Conservation (phyloP, 768 basidiomycete species). For the Phallus indusiatus region DNA sequence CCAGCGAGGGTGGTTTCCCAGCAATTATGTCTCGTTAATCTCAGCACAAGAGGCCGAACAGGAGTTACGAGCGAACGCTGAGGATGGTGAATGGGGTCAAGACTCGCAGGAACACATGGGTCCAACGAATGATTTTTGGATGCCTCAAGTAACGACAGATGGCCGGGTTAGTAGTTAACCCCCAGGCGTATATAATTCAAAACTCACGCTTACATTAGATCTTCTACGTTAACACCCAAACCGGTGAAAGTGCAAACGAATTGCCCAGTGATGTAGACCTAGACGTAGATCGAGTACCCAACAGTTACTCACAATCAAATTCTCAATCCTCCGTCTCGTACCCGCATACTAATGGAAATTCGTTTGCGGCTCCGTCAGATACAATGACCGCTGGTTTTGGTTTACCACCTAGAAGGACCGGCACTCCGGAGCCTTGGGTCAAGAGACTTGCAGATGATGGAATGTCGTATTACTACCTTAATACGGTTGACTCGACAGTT, state of each 20-base stretch:
- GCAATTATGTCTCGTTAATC: constrained; percentile 82
- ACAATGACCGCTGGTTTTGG: constrained; percentile 46
- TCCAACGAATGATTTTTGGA: constrained; percentile 28
- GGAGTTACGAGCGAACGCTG: background rate
- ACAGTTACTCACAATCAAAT: constrained; percentile 12
- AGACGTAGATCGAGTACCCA: constrained; percentile 8
- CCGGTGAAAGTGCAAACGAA: constrained; percentile 23
- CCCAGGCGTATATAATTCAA: background rate
- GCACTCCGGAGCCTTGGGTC: constrained; percentile 77
- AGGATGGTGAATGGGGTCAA: constrained; percentile 1
- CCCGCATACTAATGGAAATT: constrained; percentile 46
- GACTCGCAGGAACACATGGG: constrained; percentile 3
- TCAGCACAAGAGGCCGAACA: constrained; percentile 72
- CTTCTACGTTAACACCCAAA: constrained; percentile 34
- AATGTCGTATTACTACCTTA: constrained; percentile 68
- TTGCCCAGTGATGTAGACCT: constrained; percentile 19
- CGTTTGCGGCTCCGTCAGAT: constrained; percentile 38
- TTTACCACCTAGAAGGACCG: constrained; percentile 38
- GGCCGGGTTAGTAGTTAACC: constrained; percentile 27
- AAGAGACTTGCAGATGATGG: constrained; percentile 76
- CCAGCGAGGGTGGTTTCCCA: constrained; percentile 94
- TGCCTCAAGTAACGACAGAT: constrained; percentile 30
- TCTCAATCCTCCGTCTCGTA: constrained; percentile 35
- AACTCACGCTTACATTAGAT: constrained; percentile 22
- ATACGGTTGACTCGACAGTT: constrained; percentile 56